These are phyloP conservation scores for Rhodotorula sp. DNA, from an alignment of 1,284 basidiomycete species.

Conservation along the genomic window DNA sequence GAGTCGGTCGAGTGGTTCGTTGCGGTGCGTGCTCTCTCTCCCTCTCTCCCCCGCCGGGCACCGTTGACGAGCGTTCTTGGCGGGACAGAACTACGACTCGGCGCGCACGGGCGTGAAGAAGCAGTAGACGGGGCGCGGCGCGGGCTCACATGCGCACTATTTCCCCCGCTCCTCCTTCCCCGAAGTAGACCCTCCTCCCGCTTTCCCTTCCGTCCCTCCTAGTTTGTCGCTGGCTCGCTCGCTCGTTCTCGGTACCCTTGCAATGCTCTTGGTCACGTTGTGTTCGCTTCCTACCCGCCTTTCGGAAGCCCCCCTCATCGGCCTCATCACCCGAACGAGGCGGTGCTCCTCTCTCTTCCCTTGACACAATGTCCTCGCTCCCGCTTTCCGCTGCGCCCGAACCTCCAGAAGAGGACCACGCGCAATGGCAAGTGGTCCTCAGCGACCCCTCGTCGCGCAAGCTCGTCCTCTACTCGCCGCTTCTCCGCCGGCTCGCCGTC, in stretches of 20 bases:
- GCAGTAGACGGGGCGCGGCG: not conserved
- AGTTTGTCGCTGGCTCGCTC: not conserved
- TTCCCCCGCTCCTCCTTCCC: not conserved
- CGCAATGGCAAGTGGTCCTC: slow-evolving; percentile 27
- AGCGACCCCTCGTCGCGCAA: slow-evolving; percentile 15
- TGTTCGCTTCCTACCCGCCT: too few species aligned
- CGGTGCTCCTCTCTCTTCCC: not conserved
- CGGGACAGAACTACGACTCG: slow-evolving; percentile 61
- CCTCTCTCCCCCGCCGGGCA: not conserved
- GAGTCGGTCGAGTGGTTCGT: slow-evolving; percentile 77
- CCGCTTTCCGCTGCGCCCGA: not conserved
- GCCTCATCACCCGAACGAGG: too few species aligned
- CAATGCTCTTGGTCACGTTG: not conserved
- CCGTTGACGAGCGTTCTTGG: not conserved
- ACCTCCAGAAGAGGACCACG: not conserved
- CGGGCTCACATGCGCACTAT: not conserved
- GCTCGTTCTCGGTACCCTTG: not conserved
- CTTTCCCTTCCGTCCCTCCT: not conserved
- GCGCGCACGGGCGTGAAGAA: slow-evolving; percentile 60
- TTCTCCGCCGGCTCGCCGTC: slow-evolving; percentile 9
- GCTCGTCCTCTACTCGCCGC: slow-evolving; percentile 27
- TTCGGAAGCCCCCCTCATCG: too few species aligned
- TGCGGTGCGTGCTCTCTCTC: slow-evolving; percentile 45
- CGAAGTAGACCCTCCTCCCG: not conserved
- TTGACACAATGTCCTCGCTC: too few species aligned